Percentiles rank a stretch among this genome's conserved stretches.
phyloP scores from a whole-genome alignment of 345 rosid genomes.

The Lepidium sativum region DNA sequence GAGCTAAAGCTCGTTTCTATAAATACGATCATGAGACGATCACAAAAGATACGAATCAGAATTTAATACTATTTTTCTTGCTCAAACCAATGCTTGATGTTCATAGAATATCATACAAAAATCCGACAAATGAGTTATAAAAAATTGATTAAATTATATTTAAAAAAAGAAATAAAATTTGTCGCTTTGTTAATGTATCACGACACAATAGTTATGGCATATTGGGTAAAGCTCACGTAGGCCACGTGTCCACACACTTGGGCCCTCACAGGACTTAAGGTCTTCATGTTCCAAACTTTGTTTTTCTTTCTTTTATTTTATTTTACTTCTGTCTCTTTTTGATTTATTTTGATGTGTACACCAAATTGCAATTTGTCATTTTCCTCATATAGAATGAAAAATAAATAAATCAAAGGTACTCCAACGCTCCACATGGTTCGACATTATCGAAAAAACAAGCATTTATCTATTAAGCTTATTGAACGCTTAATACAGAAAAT shows the following conservation, averaged over 20 bases:
- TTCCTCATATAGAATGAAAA: neutral
- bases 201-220: slow-evolving; percentile 12
- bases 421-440: slow-evolving; percentile 22
- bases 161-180: neutral
- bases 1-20: neutral
- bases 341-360: slow-evolving; percentile 15
- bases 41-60: slow-evolving; percentile 12
- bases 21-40: slow-evolving; percentile 20
- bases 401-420: neutral
- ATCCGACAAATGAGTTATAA: slow-evolving; percentile 16
- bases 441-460: neutral
- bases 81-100: slow-evolving; percentile 1
- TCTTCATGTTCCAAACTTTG: slow-evolving; percentile 17
- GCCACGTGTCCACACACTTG: slow-evolving; percentile 23
- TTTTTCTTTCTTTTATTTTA: neutral
- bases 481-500: neutral
- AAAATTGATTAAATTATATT: neutral
- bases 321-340: slow-evolving; percentile 2
- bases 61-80: neutral
- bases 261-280: slow-evolving; percentile 16
- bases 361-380: slow-evolving; percentile 14
- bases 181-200: slow-evolving; percentile 17
- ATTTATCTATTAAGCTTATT: neutral
- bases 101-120: neutral
- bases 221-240: slow-evolving; percentile 16